Percentiles rank a stretch among this genome's conserved stretches.
Conservation (phyloP, 2,329 filamentous ascomycete genomes). For the Botrytis sinoallii region DNA sequence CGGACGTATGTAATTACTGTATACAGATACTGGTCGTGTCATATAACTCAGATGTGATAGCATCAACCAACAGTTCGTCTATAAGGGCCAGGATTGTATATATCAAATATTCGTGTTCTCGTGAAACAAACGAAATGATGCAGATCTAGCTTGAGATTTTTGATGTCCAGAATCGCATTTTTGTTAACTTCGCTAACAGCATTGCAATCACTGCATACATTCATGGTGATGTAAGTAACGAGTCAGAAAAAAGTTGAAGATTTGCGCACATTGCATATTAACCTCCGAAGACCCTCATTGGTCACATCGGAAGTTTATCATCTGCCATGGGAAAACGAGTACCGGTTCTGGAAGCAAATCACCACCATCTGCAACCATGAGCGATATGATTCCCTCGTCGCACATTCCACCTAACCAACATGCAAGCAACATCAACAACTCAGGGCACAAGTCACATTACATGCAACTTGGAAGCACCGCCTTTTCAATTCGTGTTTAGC, state of each 20-base stretch:
- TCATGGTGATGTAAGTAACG: not conserved
- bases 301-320: slow-evolving; percentile 8
- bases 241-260: not conserved
- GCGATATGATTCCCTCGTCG: not conserved
- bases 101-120: not conserved
- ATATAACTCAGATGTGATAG: not conserved
- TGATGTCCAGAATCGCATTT: not conserved
- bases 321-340: not conserved
- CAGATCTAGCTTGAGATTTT: not conserved
- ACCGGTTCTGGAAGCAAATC: slow-evolving; percentile 12
- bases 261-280: not conserved
- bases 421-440: not conserved
- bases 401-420: not conserved
- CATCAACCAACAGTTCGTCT: not conserved
- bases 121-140: slow-evolving; percentile 18
- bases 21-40: not conserved
- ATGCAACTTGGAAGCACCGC: not conserved
- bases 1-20: not conserved
- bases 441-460: slow-evolving; percentile 3
- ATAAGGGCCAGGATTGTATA: not conserved
- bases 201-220: not conserved
- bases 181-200: not conserved
- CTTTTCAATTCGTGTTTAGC: slow-evolving; percentile 1
- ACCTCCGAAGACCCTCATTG: slow-evolving; percentile 5
- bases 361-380: not conserved